Evolutionary conservation across 768 basidiomycete genomes (phyloP).

Genomic region (Naematelia aurantialba): DNA sequence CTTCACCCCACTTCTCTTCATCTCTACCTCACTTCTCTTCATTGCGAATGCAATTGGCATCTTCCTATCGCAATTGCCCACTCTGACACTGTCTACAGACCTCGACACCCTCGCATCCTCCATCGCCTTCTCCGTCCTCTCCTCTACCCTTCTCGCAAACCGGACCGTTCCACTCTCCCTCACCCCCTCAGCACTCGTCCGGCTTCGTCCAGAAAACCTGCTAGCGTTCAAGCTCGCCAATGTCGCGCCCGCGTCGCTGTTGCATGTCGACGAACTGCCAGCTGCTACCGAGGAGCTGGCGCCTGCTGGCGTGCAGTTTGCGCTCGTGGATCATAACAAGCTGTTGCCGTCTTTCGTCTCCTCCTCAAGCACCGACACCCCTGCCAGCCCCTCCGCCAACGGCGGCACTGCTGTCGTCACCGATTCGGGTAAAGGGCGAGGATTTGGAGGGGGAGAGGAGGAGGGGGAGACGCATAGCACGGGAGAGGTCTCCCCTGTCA

Average conservation of each 20-base stretch:
- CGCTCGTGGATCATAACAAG: slow-evolving; percentile 86
- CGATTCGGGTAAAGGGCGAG: too few species aligned
- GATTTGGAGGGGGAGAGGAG: too few species aligned
- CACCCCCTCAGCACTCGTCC: slow-evolving; percentile 64
- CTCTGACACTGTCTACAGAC: slow-evolving; percentile 56
- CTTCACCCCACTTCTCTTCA: not conserved
- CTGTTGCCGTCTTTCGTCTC: slow-evolving; percentile 52
- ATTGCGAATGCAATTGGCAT: too few species aligned
- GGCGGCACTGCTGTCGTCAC: too few species aligned
- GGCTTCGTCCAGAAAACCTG: slow-evolving; percentile 80
- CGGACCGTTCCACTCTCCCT: slow-evolving; percentile 70
- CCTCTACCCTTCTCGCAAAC: slow-evolving; percentile 58
- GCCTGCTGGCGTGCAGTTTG: slow-evolving; percentile 56
- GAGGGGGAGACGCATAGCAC: too few species aligned
- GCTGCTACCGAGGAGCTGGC: slow-evolving; percentile 1
- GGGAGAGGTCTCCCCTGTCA: too few species aligned
- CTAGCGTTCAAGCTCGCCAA: slow-evolving; percentile 63
- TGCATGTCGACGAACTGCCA: slow-evolving; percentile 51
- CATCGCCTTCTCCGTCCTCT: slow-evolving; percentile 75
- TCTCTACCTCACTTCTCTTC: too few species aligned
- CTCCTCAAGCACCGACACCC: too few species aligned
- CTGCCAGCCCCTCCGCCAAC: too few species aligned
- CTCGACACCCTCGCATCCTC: slow-evolving; percentile 84
- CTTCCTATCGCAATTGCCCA: too few species aligned
- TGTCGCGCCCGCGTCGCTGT: slow-evolving; percentile 30